Percentiles rank a stretch among this genome's conserved stretches.
Conservation (phyloP, 306 rosid species). For the Delonix regia region DNA sequence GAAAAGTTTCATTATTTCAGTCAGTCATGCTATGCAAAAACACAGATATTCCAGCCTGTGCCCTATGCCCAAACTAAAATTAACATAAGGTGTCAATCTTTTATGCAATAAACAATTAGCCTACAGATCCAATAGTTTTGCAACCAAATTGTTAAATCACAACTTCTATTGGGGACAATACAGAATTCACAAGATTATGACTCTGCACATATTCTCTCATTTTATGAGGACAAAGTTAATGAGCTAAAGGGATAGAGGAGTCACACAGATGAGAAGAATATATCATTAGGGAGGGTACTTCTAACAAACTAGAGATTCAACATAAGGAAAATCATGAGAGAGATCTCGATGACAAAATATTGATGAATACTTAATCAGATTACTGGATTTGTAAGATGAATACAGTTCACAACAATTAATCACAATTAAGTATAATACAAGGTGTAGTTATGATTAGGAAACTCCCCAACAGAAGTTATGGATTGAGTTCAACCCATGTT, state of each 20-base stretch:
- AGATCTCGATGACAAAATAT: not conserved
- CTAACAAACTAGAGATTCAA: not conserved
- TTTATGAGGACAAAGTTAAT: not conserved
- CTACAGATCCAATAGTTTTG: not conserved
- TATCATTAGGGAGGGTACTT: not conserved
- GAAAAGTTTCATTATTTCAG: slow-evolving; percentile 26
- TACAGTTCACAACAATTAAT: not conserved
- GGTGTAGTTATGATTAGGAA: not conserved
- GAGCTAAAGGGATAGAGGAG: slow-evolving; percentile 4
- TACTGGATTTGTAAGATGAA: not conserved
- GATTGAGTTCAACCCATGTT: slow-evolving; percentile 20
- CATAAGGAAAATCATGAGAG: not conserved
- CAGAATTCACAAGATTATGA: slow-evolving; percentile 1
- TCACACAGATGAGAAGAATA: not conserved
- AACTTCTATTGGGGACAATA: not conserved
- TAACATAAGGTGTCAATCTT: not conserved
- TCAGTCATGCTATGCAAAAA: slow-evolving; percentile 16
- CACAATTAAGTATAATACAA: not conserved
- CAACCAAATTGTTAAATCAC: slow-evolving; percentile 2
- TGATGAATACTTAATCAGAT: not conserved
- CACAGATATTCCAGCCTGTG: not conserved
- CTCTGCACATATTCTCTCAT: not conserved
- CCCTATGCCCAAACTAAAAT: slow-evolving; percentile 22
- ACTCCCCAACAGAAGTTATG: not conserved
- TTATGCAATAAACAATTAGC: slow-evolving; percentile 11